Base-by-base conservation (phyloP, 176 grass and related monocot genomes). In the Alopecurus myosuroides region DNA sequence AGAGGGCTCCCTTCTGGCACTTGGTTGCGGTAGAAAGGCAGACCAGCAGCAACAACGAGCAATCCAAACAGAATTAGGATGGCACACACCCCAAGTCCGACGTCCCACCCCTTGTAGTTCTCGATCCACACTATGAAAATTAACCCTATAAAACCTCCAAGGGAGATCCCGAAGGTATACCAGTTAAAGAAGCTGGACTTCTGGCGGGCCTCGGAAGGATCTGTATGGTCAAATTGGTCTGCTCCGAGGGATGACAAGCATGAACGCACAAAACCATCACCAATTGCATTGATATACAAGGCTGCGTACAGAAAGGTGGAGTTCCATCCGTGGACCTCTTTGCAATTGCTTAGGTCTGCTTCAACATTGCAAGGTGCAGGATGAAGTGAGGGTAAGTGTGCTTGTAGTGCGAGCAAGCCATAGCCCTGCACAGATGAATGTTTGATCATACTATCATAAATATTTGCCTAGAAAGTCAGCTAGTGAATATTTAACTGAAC, bases 101-200 rank as follows among this genome's bases (percentile, higher is more conserved):
- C 26, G 51, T 76, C 81, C 92, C 92, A 94, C 0, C 89, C 84
- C 56, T 92, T 87, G 80, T 74, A 68, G 69, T 74, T 89, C 64
- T 92, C 29, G 2, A 94, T 60, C 89, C 92, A 92, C 18, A 94
- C 89, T 40, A 94, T 49, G 36, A 94, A 65, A 30, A 81, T 50
- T 46, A 89, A 31, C 23, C 92, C 92, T 25, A 87, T 31, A 20
- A 89, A 88, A 28, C 80, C 84, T 60, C 92, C 92, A 13, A 91
- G 33, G 25, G 86, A 92, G 67, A 88, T 85, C 15, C 73, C 37
- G n/a, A 94, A 80, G 31, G 92, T 84, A 76, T 75, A 80, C 82
- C 80, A 91, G 70, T 94, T 89, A 78, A 91, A 91, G 74, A 87
- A 94, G 65, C 89, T 94, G 20, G 84, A 74, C 31, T 85, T 86